These are phyloP conservation scores for Eucalyptus marginata DNA, from an alignment of 345 rosid species.

Conservation along the genomic window DNA sequence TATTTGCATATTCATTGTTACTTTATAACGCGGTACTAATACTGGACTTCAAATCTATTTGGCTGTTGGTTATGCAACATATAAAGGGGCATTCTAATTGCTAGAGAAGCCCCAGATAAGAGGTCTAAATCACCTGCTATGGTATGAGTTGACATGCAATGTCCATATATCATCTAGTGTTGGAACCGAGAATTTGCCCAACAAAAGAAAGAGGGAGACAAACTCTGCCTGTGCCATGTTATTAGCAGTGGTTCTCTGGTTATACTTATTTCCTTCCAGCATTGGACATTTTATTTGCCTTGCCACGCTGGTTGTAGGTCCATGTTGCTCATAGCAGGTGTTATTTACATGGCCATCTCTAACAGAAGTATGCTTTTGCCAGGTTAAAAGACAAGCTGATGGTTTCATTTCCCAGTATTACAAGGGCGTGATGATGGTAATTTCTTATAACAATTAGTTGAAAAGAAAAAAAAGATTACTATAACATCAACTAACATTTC, in stretches of 20 bases:
- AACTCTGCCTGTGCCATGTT: not conserved
- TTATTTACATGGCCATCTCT: not conserved
- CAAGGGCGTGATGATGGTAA: conserved; percentile 90
- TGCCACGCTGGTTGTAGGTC: not conserved
- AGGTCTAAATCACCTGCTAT: not conserved
- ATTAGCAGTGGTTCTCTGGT: not conserved
- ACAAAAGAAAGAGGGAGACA: not conserved
- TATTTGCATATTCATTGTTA: not conserved
- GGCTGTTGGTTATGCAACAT: not conserved
- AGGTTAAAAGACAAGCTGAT: conserved; percentile 86
- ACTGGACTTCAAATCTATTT: not conserved
- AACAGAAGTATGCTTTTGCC: conserved; percentile 3
- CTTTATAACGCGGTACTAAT: not conserved
- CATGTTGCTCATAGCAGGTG: not conserved
- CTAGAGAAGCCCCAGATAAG: not conserved
- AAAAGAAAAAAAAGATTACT: not conserved
- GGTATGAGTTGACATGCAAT: not conserved
- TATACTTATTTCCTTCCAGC: not conserved
- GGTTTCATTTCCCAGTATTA: conserved; percentile 65
- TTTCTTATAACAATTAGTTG: not conserved
- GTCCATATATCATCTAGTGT: not conserved
- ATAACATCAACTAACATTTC: not conserved
- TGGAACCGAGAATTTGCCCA: not conserved
- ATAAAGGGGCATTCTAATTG: not conserved
- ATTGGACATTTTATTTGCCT: not conserved